Evolutionary conservation across 2,329 filamentous ascomycete species (phyloP), one percentile per base, ranked within the genome.

Genomic region (Fusarium sp.): DNA sequence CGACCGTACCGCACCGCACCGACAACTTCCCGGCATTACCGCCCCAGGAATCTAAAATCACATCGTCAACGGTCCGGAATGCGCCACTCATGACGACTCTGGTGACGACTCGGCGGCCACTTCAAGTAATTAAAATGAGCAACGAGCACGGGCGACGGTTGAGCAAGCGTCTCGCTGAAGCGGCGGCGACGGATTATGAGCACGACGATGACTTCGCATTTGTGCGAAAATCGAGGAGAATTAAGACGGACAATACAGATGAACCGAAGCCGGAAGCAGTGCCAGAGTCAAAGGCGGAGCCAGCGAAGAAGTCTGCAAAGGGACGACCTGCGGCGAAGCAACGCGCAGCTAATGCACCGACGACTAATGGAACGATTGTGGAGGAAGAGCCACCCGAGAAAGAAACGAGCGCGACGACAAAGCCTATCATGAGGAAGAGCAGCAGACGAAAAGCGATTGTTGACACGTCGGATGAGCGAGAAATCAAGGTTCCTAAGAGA

Each of bases 121-220:
- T 92, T 84, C 86, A 91, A 88, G 85, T 89, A 81, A 85, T 91
- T 86, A 92, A 88, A 86, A 92, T 92, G 90, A 89, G 85, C 85
- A 90, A 89, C 83, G 88, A 89, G 85, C 83, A 88, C 81, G 87
- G 87, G 82, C 86, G 87, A 79, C 86, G 89, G 81, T 85, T 87
- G 81, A 91, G 89, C 85, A 91, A 91, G 86, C 89, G 90, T 82
- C 84, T 89, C 80, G 88, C 88, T 79, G 86, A 28, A 46, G 35
- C 70, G 84, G 84, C 83, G 71, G 79, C 78, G 69, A 77, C 78
- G 43, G 81, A 83, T 54, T 92, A 94, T 76, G 93, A 95, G 81
- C 89, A 93, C 78, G 91, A 93, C 84, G 93, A 92, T 76, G 93
- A 93, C 71, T 95, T 95, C 76, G 86, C 90, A 64, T 95, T 95